Evolutionary conservation across 2,329 filamentous ascomycete genomes (phyloP), one percentile per base, ranked within the genome.

Genomic region (Colletotrichum higginsianum): DNA sequence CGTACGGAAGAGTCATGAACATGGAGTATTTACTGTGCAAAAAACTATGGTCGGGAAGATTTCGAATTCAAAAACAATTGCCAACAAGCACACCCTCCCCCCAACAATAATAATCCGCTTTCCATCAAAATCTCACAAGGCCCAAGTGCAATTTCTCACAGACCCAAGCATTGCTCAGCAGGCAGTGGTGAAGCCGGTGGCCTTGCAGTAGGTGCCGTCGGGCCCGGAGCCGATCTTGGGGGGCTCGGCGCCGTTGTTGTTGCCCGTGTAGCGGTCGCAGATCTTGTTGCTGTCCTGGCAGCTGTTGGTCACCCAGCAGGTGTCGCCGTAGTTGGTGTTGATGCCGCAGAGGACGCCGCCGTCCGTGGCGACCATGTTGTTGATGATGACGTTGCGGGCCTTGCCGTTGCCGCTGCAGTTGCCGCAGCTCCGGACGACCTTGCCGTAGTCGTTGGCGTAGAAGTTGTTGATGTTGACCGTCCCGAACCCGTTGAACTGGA

Each of bases 281-380:
- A 73, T 76, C 74, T 81, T 80, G 61, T 73, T 76, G 30, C 67
- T 62, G 50, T 75, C 71, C 73, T 80, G 77, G 74, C 80, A 82
- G 18, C 81, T 81, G 73, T 84, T 84, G 67, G 79, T 82, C 72
- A 86, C 80, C 9, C 77, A 81, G 60, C 83, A 83, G 1, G 82
- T 85, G 74, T 86, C 84, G 46, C 84, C 85, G 74, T 84, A 87
- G 82, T 87, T 88, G 69, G 80, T 81, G 81, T 87, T 87, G 78
- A 87, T 86, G 58, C 85, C 85, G 73, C 81, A 84, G 42, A 86
- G 80, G 18, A 80, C 79, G 62, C 80, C 76, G 70, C 86, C 86
- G 67, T 80, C 78, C 58, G 79, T 77, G 72, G 82, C 82, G 53
- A 80, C 80, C 71, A 85, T 79, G 75, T 83, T 83, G 76, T 84